Conservation (phyloP, 2,329 filamentous ascomycete genomes). For the Thyridium curvatum region DNA sequence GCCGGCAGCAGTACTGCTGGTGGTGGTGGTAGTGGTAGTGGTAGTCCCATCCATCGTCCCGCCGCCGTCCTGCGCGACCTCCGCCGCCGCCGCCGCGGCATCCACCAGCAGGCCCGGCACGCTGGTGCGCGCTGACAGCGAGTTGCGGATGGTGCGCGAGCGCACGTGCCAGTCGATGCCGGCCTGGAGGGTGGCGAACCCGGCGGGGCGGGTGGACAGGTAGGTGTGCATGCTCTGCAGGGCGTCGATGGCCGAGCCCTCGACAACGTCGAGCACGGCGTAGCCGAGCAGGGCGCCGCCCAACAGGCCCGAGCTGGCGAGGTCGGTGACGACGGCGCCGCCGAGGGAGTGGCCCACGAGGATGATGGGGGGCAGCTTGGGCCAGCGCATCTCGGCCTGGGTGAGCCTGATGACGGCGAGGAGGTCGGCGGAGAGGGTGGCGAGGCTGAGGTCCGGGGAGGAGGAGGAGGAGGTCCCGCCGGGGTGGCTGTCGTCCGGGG, state of each 20-base stretch:
- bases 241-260: conserved; percentile 92
- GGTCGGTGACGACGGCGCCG: conserved; percentile 81
- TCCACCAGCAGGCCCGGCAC: conserved; percentile 71
- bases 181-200: conserved; percentile 70
- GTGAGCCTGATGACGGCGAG: conserved; percentile 63
- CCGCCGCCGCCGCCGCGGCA: conserved; percentile 36
- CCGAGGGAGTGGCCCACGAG: conserved; percentile 90
- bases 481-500: conserved; percentile 21
- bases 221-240: conserved; percentile 92
- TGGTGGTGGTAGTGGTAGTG: not conserved
- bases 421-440: conserved; percentile 68
- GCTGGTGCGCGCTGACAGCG: conserved; percentile 75
- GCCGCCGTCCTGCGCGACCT: conserved; percentile 37
- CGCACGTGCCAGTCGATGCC: conserved; percentile 94
- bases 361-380: conserved; percentile 64
- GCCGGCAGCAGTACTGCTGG: conserved; percentile 28
- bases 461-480: conserved; percentile 20
- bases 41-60: not conserved
- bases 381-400: conserved; percentile 64
- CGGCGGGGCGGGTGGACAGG: conserved; percentile 70
- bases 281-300: conserved; percentile 70
- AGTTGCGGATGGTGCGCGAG: conserved; percentile 79
- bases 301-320: conserved; percentile 63
- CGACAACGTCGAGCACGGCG: conserved; percentile 89
- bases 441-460: conserved; percentile 60